Conservation (phyloP, 305 asterid genomes). For the Fraxinus dipetala region DNA sequence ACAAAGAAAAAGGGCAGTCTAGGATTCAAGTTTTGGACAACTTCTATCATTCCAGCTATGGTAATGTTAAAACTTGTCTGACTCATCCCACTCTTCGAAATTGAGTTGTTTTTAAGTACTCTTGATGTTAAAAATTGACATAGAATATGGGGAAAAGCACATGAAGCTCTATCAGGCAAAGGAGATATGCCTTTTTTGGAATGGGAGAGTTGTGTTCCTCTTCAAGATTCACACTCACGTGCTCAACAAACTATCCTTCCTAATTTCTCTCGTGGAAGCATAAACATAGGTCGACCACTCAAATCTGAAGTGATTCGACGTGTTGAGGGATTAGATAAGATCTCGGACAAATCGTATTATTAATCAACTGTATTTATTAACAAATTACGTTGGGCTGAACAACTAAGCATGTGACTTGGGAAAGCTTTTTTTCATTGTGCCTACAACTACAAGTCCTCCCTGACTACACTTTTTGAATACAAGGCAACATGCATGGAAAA, state of each 20-base stretch:
- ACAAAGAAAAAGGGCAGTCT: conserved; percentile 23
- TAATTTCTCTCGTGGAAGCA: background rate
- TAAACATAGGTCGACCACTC: background rate
- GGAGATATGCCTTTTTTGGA: conserved; percentile 36
- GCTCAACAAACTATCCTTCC: conserved; percentile 15
- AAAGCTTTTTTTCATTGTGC: background rate
- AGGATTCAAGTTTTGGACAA: conserved; percentile 21
- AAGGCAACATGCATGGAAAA: background rate
- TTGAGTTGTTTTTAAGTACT: background rate
- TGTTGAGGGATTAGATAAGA: background rate
- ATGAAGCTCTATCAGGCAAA: conserved; percentile 8
- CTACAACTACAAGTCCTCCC: background rate
- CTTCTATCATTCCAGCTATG: conserved; percentile 23
- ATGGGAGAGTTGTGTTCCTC: conserved; percentile 26
- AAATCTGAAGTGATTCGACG: background rate
- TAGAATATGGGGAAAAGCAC: conserved; percentile 18
- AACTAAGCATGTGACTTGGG: background rate
- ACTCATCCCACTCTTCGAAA: conserved; percentile 21
- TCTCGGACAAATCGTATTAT: background rate
- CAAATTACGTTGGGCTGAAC: background rate
- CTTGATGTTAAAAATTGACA: background rate
- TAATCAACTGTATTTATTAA: background rate
- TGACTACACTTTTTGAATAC: background rate
- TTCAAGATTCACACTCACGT: conserved; percentile 32
- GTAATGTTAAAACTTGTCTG: conserved; percentile 32